Evolutionary conservation across 768 basidiomycete species (phyloP).

Genomic region (Tylopilus balloui): DNA sequence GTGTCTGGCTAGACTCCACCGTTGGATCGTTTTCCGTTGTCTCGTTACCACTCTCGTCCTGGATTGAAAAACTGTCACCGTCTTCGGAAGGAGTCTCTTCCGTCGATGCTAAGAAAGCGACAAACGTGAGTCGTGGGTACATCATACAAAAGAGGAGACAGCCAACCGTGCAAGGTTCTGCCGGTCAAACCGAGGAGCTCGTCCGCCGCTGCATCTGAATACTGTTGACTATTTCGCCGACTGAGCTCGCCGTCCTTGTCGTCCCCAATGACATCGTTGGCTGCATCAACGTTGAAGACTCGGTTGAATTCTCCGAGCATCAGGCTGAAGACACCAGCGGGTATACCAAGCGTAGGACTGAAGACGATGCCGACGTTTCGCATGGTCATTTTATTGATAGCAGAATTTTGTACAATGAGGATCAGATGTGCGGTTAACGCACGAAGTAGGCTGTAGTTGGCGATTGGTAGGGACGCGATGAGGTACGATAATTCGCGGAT

Average conservation of each 20-base stretch:
- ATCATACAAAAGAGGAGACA: not conserved
- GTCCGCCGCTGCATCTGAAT: conserved; percentile 80
- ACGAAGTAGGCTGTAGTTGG: conserved; percentile 91
- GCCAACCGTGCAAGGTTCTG: conserved; percentile 60
- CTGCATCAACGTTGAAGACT: conserved; percentile 78
- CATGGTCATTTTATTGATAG: conserved; percentile 96
- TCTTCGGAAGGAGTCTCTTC: conserved; percentile 68
- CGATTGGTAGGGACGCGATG: conserved; percentile 81
- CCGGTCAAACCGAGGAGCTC: conserved; percentile 74
- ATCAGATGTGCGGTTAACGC: conserved; percentile 95
- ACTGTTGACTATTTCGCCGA: conserved; percentile 79
- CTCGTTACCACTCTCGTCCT: conserved; percentile 75
- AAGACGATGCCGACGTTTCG: conserved; percentile 98
- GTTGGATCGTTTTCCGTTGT: conserved; percentile 56
- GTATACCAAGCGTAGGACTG: conserved; percentile 95
- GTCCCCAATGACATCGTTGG: conserved; percentile 20
- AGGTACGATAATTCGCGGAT: conserved; percentile 83
- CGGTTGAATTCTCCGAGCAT: conserved; percentile 92
- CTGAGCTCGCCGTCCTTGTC: conserved; percentile 39
- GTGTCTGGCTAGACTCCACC: conserved; percentile 40
- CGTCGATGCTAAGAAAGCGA: conserved; percentile 33
- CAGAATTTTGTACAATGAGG: conserved; percentile 86
- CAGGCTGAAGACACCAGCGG: conserved; percentile 93
- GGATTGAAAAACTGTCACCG: conserved; percentile 60
- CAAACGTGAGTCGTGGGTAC: conserved; percentile 3